Base-by-base conservation (phyloP, 2,329 filamentous ascomycete genomes). In the Scopulariopsis brevicaulis region DNA sequence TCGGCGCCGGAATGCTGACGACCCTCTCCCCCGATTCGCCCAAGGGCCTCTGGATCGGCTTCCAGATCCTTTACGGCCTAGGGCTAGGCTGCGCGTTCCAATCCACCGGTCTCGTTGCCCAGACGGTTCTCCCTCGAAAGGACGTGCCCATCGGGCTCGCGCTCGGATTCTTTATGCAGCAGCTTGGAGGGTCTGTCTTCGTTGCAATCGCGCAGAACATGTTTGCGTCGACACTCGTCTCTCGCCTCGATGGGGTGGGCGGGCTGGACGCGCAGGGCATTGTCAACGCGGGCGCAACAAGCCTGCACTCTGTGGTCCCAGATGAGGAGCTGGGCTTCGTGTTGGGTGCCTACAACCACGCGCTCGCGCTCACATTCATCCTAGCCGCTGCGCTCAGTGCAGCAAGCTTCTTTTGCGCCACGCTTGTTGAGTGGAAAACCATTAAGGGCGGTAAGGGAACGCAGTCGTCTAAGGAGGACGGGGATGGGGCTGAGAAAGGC, bases 221-320 rank as follows among this genome's bases (percentile, higher is more conserved):
- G 20, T 68, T 78, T 37, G 69, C 71, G 59, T 70, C 68, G 56
- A 66, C 74, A 62, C 70, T 78, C 1, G 57, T 74, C 24, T 61
- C 65, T 54, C 63, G 68, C 18, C 65, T 77, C 24, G 62, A 64
- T 3, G 52, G 40, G 6, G 64, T 79, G 20, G 74, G 76, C 0
- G 73, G 70, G 1, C 63, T 82, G 2, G 69, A 78, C 37, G 64
- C 77, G 1, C 58, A 66, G 18, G 61, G 63, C 10, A 75, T 83
- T 51, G 68, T 79, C 59, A 69, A 66, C 5, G 74, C 70, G 4
- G 80, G 80, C 25, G 79, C 77, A 18, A 90, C 85, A 0, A 77
- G 82, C 53, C 73, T 91, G 18, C 77, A 78, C 60, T 65, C 71
- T 0, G 66, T 73, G 1, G 80, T 89, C 22, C 72, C 78, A 0